These are phyloP conservation scores for Postia placenta DNA, from an alignment of 768 basidiomycete species.

Conservation along the genomic window DNA sequence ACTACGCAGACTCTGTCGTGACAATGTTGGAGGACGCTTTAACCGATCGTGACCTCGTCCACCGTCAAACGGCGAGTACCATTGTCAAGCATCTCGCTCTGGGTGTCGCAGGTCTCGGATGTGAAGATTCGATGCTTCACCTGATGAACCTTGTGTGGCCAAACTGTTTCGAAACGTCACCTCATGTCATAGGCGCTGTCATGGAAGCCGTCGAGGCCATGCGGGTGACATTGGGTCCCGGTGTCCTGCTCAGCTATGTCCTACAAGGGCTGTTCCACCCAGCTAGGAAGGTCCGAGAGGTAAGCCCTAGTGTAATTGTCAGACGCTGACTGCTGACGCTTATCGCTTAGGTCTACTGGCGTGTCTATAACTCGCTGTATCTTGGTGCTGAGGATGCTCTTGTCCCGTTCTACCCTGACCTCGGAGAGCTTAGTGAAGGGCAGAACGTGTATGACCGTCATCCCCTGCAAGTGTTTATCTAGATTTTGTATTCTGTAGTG, in stretches of 20 bases:
- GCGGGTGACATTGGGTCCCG: conserved; percentile 93
- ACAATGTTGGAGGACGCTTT: conserved; percentile 98
- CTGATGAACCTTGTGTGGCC: conserved; percentile 99
- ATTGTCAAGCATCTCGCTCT: conserved; percentile 98
- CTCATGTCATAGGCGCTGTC: conserved; percentile 96
- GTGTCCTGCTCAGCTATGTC: conserved; percentile 86
- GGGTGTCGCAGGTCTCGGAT: conserved; percentile 94
- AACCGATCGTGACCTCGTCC: conserved; percentile 96
- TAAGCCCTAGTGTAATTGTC: conserved; percentile 28
- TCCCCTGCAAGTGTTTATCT: conserved; percentile 80
- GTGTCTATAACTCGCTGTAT: conserved; percentile 91
- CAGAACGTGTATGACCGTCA: conserved; percentile 86
- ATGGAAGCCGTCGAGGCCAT: conserved; percentile 99
- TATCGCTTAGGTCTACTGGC: conserved; percentile 68
- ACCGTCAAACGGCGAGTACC: conserved; percentile 95
- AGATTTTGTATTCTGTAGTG: conserved; percentile 1
- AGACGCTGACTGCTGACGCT: conserved; percentile 6
- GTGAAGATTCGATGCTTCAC: conserved; percentile 97
- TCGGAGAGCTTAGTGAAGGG: conserved; percentile 84
- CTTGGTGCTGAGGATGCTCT: conserved; percentile 86
- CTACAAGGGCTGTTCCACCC: conserved; percentile 97
- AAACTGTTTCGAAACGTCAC: conserved; percentile 97
- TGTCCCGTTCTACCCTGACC: conserved; percentile 92
- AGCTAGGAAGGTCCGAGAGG: conserved; percentile 93
- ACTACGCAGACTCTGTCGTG: conserved; percentile 95